Percentiles rank a stretch among this genome's conserved stretches.
Conservation (phyloP, 352 stramenopile genomes). For the Pythium brassicae region DNA sequence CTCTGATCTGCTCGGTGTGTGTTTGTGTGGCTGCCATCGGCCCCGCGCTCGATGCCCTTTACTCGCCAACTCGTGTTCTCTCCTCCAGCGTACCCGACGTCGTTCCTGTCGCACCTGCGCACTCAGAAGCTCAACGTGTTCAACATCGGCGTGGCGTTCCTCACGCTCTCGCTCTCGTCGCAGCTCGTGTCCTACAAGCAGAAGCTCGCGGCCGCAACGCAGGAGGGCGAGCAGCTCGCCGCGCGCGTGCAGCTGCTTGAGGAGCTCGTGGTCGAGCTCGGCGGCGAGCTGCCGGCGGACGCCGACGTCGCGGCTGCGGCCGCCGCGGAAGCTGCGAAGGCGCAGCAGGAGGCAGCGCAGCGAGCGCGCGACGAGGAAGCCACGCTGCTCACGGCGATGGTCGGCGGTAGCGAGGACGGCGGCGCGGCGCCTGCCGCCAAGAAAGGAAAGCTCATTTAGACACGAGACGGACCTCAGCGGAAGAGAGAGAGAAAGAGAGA, state of each 20-base stretch:
- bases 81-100: constrained; percentile 66
- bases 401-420: constrained; percentile 17
- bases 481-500: not conserved
- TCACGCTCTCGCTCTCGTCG: constrained; percentile 82
- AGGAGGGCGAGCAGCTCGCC: constrained; percentile 35
- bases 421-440: constrained; percentile 14
- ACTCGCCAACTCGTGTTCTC: constrained; percentile 1
- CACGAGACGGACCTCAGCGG: not conserved
- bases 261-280: constrained; percentile 56
- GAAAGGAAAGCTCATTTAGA: constrained; percentile 71
- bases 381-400: constrained; percentile 26
- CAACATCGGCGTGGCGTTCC: constrained; percentile 79
- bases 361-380: constrained; percentile 43
- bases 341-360: constrained; percentile 36
- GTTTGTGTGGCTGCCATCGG: not conserved
- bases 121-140: constrained; percentile 85
- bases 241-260: constrained; percentile 54
- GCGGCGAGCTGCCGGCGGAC: constrained; percentile 51
- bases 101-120: constrained; percentile 72
- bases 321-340: constrained; percentile 17
- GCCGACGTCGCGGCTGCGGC: constrained; percentile 30
- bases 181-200: constrained; percentile 79
- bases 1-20: no score
- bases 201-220: constrained; percentile 32
- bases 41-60: constrained; percentile 1